phyloP scores from a whole-genome alignment of 306 rosid species.

The Acacia acuminata region DNA sequence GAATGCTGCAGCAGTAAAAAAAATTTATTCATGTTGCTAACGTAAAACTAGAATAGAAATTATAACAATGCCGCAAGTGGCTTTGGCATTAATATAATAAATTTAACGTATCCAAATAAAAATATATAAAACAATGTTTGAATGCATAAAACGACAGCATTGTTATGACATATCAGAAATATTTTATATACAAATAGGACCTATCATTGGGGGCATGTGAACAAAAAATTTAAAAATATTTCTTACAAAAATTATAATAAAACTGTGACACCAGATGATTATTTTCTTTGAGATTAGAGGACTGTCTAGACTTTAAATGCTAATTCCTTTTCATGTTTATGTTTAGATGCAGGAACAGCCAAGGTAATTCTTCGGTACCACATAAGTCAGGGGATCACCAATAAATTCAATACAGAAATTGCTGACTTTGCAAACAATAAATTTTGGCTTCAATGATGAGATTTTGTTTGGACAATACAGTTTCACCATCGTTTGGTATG shows the following conservation, averaged over 20 bases:
- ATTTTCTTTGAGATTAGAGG: slow-evolving; percentile 1
- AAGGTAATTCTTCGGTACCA: not conserved
- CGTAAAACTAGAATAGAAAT: slow-evolving; percentile 36
- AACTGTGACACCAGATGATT: not conserved
- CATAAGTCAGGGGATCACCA: not conserved
- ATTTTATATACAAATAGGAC: not conserved
- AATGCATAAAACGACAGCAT: slow-evolving; percentile 1
- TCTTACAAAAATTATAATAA: not conserved
- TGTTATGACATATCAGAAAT: not conserved
- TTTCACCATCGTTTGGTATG: not conserved
- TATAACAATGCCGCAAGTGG: slow-evolving; percentile 25
- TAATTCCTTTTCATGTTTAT: not conserved
- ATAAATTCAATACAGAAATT: not conserved
- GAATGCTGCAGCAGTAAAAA: slow-evolving; percentile 72
- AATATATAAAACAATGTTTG: not conserved
- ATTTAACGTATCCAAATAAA: slow-evolving; percentile 15
- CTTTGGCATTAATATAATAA: slow-evolving; percentile 22
- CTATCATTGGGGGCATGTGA: not conserved
- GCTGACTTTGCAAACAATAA: not conserved
- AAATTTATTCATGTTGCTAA: slow-evolving; percentile 29
- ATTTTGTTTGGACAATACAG: not conserved
- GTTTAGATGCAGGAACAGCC: too few species aligned
- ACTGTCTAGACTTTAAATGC: not conserved
- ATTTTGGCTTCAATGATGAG: not conserved
- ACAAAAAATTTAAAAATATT: not conserved